phyloP scores from a whole-genome alignment of 1,284 basidiomycete species.

The Apiotrichum akiyoshidainum region DNA sequence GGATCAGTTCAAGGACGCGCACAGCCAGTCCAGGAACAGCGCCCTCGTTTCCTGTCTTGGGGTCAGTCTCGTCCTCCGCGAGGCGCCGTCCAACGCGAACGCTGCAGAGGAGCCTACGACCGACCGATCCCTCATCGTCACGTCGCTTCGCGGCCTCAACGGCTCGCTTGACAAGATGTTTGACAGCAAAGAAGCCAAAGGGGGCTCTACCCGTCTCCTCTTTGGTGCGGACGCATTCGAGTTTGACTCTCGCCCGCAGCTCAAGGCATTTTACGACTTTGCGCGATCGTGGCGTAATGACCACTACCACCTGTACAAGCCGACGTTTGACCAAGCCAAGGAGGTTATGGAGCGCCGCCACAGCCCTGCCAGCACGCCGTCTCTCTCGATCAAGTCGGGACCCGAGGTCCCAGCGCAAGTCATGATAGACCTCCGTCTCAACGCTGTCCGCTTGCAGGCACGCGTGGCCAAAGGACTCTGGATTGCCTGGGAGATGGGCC shows the following conservation, averaged over 20 bases:
- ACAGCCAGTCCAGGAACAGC: background rate
- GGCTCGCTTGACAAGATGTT: constrained; percentile 4
- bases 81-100: background rate
- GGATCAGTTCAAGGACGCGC: background rate
- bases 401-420: background rate
- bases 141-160: constrained; percentile 2
- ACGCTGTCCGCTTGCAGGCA: constrained; percentile 25
- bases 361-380: background rate
- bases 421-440: constrained; percentile 31
- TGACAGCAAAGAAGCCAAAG: constrained; percentile 6
- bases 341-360: background rate
- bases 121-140: constrained; percentile 12
- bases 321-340: constrained; percentile 21
- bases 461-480: constrained; percentile 40
- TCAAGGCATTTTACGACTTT: constrained; percentile 39
- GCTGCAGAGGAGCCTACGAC: background rate
- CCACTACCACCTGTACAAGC: constrained; percentile 34
- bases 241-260: constrained; percentile 39
- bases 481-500: constrained; percentile 44
- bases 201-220: constrained; percentile 11
- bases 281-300: constrained; percentile 35
- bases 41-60: constrained; percentile 9
- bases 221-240: constrained; percentile 26
- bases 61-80: background rate
- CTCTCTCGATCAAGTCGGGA: background rate